Base-by-base conservation (phyloP, 164 flowering plant genomes). In the Nymphaea thermarum region DNA sequence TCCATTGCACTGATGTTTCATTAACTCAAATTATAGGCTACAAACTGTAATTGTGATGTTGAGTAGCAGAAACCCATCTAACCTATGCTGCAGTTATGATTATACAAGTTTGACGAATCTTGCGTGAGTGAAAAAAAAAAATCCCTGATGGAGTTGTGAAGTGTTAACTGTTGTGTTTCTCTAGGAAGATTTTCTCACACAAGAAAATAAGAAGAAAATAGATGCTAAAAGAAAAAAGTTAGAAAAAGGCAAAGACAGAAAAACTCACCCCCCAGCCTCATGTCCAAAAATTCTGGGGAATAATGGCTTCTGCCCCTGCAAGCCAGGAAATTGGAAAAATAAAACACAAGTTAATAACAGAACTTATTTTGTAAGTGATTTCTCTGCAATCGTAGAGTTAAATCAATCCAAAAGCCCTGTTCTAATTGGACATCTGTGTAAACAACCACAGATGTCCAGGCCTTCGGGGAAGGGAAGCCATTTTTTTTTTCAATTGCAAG, bases 281-380 rank as follows among this genome's bases (percentile, higher is more conserved):
- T 84, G 88, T 8, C 88, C 83, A 43, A 81, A 77, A 25, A 84
- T 82, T 6, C 84, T 75, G 71, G 88, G 86, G 67, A 84, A 82
- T 3, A 84, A 12, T 18, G 84, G 82, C 4, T 72, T 80, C 66
- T 82, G 85, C 2, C 83, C 85, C 87, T 82, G 79, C 65, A 76
- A 36, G 4, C 43, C 14, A 41, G 12, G 8, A 62, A 62, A 62
- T 4, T 7, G 42, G 42, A 62, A 2, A 62, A 17, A 62, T 62
- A 62, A 62, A 17, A 17, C 42, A 17, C 7, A 62, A 62, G 60
- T 51, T 10, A 51, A 51, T 7, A 47, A 47, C 7, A 14, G 55
- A 51, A 51, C 15, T 51, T 15, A 51, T 51, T 51, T 51, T 3
- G 10, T 51, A 51, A 62, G n/a, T 11, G 64, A 4, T n/a, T 8